Conservation (phyloP, 441 rosid species). For the Croton setiger region DNA sequence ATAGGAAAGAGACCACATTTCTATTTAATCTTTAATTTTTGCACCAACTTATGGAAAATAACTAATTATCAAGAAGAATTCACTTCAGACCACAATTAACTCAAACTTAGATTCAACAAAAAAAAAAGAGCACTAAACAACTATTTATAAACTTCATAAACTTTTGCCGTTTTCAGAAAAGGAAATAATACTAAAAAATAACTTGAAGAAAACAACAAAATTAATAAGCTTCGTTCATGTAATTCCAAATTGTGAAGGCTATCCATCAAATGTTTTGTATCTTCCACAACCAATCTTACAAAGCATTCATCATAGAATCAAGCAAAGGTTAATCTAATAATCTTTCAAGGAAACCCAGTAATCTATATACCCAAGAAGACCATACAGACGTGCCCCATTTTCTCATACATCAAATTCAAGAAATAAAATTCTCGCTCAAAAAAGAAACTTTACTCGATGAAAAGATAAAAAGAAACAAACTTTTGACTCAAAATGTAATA, state of each 20-base stretch:
- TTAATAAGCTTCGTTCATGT: not conserved
- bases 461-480: no score
- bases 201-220: no score
- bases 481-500: no score
- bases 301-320: not conserved
- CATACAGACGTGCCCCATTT: constrained; percentile 12
- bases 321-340: not conserved
- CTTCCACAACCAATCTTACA: not conserved
- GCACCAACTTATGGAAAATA: not conserved
- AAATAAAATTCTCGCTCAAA: constrained; percentile 2
- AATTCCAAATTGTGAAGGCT: not conserved
- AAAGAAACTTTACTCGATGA: constrained; percentile 11
- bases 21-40: not conserved
- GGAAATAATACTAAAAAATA: no score
- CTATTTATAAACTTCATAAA: no score
- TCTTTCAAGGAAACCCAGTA: constrained; percentile 14
- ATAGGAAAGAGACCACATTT: not conserved
- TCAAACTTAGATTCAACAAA: not conserved
- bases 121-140: not conserved
- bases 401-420: constrained; percentile 15
- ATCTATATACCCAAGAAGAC: constrained; percentile 13
- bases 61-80: not conserved
- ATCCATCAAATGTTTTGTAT: not conserved
- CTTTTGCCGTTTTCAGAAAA: no score
- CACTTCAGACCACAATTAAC: not conserved